phyloP scores from a whole-genome alignment of 495 filamentous ascomycete species.

The Hypoxylon fragiforme region DNA sequence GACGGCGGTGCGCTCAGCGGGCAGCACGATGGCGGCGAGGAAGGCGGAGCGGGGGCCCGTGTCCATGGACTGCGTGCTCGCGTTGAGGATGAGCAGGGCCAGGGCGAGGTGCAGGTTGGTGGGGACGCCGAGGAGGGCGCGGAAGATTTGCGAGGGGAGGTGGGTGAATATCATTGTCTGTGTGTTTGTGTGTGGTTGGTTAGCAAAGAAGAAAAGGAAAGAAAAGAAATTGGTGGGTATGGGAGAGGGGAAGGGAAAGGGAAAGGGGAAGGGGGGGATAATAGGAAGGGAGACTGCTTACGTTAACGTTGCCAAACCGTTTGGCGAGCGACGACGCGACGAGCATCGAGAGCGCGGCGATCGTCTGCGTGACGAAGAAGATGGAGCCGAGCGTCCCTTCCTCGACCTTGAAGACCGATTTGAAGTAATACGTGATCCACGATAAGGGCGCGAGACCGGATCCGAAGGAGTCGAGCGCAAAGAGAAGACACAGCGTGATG shows the following conservation, averaged over 20 bases:
- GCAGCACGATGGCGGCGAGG: slow-evolving; percentile 70
- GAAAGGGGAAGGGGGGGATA: background rate
- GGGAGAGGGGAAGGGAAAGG: no score
- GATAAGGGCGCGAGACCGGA: slow-evolving; percentile 73
- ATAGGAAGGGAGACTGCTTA: slow-evolving; percentile 1
- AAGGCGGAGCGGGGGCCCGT: slow-evolving; percentile 81
- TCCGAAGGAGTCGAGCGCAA: slow-evolving; percentile 75
- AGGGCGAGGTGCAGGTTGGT: slow-evolving; percentile 56
- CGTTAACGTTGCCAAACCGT: slow-evolving; percentile 73
- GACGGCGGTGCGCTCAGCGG: slow-evolving; percentile 78
- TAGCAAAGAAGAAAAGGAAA: background rate
- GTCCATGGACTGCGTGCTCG: slow-evolving; percentile 73
- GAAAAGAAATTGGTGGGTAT: no score
- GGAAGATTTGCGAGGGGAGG: slow-evolving; percentile 48
- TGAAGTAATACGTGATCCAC: slow-evolving; percentile 78
- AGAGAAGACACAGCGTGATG: slow-evolving; percentile 69
- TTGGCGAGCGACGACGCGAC: slow-evolving; percentile 75
- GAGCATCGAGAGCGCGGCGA: slow-evolving; percentile 44
- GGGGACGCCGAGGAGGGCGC: slow-evolving; percentile 44
- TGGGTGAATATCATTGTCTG: slow-evolving; percentile 55
- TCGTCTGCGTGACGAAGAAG: slow-evolving; percentile 56
- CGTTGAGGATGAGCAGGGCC: slow-evolving; percentile 59
- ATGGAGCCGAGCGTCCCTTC: slow-evolving; percentile 70
- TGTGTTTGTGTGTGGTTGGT: background rate
- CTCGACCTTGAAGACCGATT: slow-evolving; percentile 69